These are phyloP conservation scores for Actinomucor elegans DNA, from an alignment of 371 early-diverging fungal species.

Conservation along the genomic window DNA sequence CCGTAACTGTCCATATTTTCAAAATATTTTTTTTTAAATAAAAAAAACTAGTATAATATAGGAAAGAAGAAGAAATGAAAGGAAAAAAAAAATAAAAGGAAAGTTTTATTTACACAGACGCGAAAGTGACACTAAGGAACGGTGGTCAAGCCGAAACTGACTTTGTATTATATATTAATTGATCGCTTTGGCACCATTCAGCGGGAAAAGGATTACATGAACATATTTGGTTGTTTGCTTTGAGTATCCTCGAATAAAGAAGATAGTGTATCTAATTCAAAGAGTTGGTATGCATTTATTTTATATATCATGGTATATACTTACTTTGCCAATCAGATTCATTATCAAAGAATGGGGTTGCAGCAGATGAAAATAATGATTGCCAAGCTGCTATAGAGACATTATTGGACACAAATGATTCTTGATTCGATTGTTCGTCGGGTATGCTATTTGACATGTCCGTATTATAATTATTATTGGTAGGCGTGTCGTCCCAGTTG, in stretches of 20 bases:
- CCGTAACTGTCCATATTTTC: slow-evolving; percentile 14
- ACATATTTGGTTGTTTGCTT: neutral
- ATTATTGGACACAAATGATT: slow-evolving; percentile 5
- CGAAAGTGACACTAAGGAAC: too few species aligned
- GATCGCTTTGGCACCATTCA: neutral
- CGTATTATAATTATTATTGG: neutral
- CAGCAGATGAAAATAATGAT: slow-evolving; percentile 23
- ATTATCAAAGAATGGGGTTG: slow-evolving; percentile 23
- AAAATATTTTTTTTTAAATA: neutral
- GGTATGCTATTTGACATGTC: too few species aligned
- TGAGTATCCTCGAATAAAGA: slow-evolving; percentile 18
- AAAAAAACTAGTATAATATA: neutral
- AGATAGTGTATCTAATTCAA: slow-evolving; percentile 9
- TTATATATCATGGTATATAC: neutral
- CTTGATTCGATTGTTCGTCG: neutral
- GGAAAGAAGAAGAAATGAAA: neutral
- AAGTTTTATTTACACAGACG: too few species aligned
- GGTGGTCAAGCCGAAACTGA: neutral
- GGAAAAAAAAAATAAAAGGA: neutral
- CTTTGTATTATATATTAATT: too few species aligned
- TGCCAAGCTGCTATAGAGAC: slow-evolving; percentile 24
- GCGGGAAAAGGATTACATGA: neutral
- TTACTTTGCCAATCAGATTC: slow-evolving; percentile 23
- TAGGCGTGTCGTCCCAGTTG: slow-evolving; percentile 9
- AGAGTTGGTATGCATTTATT: neutral